Conservation (phyloP, 2,329 filamentous ascomycete species). For the Neofusicoccum sp. region DNA sequence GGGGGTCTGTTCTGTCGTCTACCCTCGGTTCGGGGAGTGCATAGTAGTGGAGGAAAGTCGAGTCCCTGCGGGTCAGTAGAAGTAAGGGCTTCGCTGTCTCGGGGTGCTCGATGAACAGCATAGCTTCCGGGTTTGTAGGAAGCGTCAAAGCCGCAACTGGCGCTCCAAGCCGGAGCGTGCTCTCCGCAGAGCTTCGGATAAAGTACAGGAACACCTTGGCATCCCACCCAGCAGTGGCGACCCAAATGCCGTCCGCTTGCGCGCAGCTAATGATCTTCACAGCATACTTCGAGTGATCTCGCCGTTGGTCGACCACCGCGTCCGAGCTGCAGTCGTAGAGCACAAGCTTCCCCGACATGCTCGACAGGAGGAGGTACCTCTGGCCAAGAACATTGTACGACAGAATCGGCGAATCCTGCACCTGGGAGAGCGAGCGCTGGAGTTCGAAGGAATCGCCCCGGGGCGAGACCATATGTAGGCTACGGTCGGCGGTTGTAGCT, state of each 20-base stretch:
- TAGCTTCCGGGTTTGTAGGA: constrained; percentile 59
- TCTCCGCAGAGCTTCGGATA: constrained; percentile 26
- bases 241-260: constrained; percentile 32
- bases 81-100: constrained; percentile 53
- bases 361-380: constrained; percentile 55
- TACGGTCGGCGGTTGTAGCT: constrained; percentile 42
- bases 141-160: constrained; percentile 48
- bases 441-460: constrained; percentile 36
- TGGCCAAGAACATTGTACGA: constrained; percentile 49
- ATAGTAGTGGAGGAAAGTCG: constrained; percentile 62
- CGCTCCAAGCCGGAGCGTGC: constrained; percentile 19
- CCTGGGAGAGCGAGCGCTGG: constrained; percentile 38
- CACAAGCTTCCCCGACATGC: constrained; percentile 62
- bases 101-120: constrained; percentile 56
- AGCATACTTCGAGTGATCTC: constrained; percentile 62
- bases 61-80: constrained; percentile 59
- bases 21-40: constrained; percentile 30
- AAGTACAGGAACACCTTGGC: constrained; percentile 58
- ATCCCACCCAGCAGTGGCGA: constrained; percentile 66
- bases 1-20: neutral
- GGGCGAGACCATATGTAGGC: constrained; percentile 49
- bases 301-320: constrained; percentile 50
- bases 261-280: constrained; percentile 53
- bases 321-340: constrained; percentile 48
- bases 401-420: constrained; percentile 58